Evolutionary conservation across 2,329 filamentous ascomycete species (phyloP), one percentile per base, ranked within the genome.

Genomic region (Calonectria hawksworthii): DNA sequence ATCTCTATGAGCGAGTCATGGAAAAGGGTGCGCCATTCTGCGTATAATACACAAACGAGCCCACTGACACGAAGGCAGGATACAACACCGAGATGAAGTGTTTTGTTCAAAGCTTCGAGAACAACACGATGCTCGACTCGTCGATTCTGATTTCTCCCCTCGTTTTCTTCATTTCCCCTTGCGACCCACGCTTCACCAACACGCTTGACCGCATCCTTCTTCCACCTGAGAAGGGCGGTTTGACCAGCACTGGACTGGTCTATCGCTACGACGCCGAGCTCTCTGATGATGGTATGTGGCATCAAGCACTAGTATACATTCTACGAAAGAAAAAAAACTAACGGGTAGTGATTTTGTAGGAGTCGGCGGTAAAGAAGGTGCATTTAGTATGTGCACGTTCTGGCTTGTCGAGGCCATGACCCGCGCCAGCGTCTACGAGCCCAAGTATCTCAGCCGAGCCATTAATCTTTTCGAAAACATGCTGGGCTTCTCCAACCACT

Each of bases 381-480:
- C 94, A 26, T 96, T 96, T 82, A 92, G 90, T 80, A 95, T 96
- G 93, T 95, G 94, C 81, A 96, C 94, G 0, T 96, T 96, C 83
- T 96, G 94, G 94, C 90, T 95, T 0, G 93, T 96, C 16, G 94
- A 96, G 84, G 93, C 94, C 30, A 89, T 96, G 85, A 94, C 93
- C 36, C 89, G 94, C 38, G 93, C 93, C 77, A 86, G 90, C 78
- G 86, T 88, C 63, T 93, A 94, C 82, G 92, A 94, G 77, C 86
- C 87, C n/a, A 92, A 90, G 76, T 94, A 94, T 78, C 86, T 93
- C 26, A 83, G 87, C 16, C 87, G 89, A 14, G 91, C 94, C 9
- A 88, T 94, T 77, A 93, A 90, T 77, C 87, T 95, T 52, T 96
- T 96, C 79, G 94, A 96, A 84, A 95, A 95, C 80, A 94, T 95